phyloP scores from a whole-genome alignment of 1,139 yeast genomes.

The Pichia sp. region DNA sequence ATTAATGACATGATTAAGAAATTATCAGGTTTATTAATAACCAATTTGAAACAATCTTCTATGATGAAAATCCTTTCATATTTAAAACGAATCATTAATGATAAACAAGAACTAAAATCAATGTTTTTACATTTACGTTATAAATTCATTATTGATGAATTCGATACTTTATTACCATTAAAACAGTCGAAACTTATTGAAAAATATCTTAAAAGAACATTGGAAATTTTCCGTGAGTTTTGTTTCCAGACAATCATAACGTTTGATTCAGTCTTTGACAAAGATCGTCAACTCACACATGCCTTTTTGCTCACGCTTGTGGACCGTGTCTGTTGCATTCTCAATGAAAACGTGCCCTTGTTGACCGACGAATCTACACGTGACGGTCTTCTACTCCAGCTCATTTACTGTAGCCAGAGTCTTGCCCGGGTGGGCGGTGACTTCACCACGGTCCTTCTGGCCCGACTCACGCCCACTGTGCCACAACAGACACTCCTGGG shows the following conservation, averaged over 20 bases:
- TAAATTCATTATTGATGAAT: constrained; percentile 54
- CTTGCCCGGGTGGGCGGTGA: constrained; percentile 65
- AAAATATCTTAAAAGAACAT: constrained; percentile 66
- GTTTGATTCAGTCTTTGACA: constrained; percentile 56
- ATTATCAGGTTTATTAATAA: constrained; percentile 60
- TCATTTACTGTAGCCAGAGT: constrained; percentile 72
- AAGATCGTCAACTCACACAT: constrained; percentile 31
- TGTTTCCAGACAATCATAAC: constrained; percentile 68
- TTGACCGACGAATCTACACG: constrained; percentile 38
- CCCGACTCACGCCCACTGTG: background rate
- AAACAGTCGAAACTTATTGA: constrained; percentile 41
- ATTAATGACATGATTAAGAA: constrained; percentile 62
- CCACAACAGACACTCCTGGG: constrained; percentile 1
- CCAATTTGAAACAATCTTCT: constrained; percentile 72
- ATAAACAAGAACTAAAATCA: constrained; percentile 34
- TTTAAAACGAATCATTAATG: constrained; percentile 46
- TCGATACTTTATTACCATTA: constrained; percentile 52
- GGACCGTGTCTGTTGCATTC: constrained; percentile 30
- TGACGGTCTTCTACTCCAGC: constrained; percentile 63
- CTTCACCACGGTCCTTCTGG: constrained; percentile 36
- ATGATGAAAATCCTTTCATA: constrained; percentile 75
- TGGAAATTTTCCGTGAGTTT: constrained; percentile 80
- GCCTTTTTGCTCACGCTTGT: constrained; percentile 39
- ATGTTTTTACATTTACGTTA: constrained; percentile 51
- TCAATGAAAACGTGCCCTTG: constrained; percentile 34